Evolutionary conservation across 352 stramenopile genomes (phyloP), one percentile per base, ranked within the genome.

Genomic region (Phytophthora palmivora): DNA sequence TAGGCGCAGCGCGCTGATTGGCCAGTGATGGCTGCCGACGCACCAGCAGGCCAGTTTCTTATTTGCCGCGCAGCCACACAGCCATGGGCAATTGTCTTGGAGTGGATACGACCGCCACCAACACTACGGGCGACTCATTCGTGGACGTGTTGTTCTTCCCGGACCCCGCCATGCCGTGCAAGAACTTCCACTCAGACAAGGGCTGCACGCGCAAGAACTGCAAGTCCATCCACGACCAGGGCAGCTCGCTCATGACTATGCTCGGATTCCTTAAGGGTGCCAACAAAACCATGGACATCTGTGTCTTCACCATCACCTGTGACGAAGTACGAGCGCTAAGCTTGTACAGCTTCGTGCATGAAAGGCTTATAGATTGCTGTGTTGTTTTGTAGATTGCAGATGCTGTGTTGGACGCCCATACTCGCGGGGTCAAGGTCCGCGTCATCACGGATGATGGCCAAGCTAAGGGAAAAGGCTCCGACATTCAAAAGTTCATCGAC

Each of bases 401-500:
- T 8, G 72, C 76, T 15, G 79, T 91, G 53, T 58, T 89, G 18
- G 82, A 70, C 19, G 77, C 79, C 24, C 78, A 88, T 56, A 42
- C 67, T 21, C 79, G 79, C 10, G 76, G 79, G 10, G 74, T 91
- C 12, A 58, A 58, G 10, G 66, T 91, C 51, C 82, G 82, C 33
- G 48, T 91, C 21, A 91, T 91, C 58, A 87, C 79, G 38, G 82
- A 91, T 55, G 82, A 91, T 48, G 68, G 65, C 11, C 79, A 89
- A 64, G 69, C 79, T 12, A 84, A 82, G 54, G 70, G 73, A 15
- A 63, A 75, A 52, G 82, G 82, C 37, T 89, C 79, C 14, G 82
- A 91, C 61, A 88, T 91, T 44, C 77, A 91, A 41, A 87, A 84
- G 58, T 91, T 91, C 50, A 84, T 88, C 30, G 78, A 88, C 43